These are phyloP conservation scores for Nymphaea colorata DNA, from an alignment of 164 flowering plant genomes.

Conservation along the genomic window DNA sequence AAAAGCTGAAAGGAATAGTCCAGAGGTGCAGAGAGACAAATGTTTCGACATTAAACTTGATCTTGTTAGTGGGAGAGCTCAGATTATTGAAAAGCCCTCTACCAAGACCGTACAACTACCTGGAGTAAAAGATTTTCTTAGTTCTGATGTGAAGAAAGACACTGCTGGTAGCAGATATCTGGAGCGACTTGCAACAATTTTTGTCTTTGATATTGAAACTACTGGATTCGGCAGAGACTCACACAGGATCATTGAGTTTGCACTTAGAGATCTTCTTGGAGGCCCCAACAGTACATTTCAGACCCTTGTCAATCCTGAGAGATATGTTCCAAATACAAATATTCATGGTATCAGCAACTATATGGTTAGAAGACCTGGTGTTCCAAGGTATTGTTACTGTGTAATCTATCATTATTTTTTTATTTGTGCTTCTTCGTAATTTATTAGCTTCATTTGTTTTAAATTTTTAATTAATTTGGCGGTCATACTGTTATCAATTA, in stretches of 20 bases:
- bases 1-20: slow-evolving; percentile 26
- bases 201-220: slow-evolving; percentile 80
- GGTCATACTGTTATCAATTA: too few relatives aligned
- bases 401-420: not conserved
- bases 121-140: slow-evolving; percentile 20
- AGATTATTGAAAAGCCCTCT: slow-evolving; percentile 18
- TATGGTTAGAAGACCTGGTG: slow-evolving; percentile 68
- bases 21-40: slow-evolving; percentile 21
- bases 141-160: slow-evolving; percentile 22
- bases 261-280: slow-evolving; percentile 66
- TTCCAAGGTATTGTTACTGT: slow-evolving; percentile 53
- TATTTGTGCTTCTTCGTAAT: too few relatives aligned
- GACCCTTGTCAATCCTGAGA: slow-evolving; percentile 65
- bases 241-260: slow-evolving; percentile 74
- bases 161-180: slow-evolving; percentile 25
- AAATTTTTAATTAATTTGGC: too few relatives aligned
- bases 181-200: slow-evolving; percentile 32
- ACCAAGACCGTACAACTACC: slow-evolving; percentile 17
- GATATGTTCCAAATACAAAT: slow-evolving; percentile 42
- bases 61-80: slow-evolving; percentile 25
- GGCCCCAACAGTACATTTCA: slow-evolving; percentile 86
- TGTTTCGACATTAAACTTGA: slow-evolving; percentile 18
- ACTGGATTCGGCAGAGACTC: slow-evolving; percentile 59
- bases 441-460: too few relatives aligned
- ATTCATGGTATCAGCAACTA: slow-evolving; percentile 58